These are phyloP conservation scores for Aegilops speltoides DNA, from an alignment of 176 grass and related monocot genomes.

Conservation along the genomic window DNA sequence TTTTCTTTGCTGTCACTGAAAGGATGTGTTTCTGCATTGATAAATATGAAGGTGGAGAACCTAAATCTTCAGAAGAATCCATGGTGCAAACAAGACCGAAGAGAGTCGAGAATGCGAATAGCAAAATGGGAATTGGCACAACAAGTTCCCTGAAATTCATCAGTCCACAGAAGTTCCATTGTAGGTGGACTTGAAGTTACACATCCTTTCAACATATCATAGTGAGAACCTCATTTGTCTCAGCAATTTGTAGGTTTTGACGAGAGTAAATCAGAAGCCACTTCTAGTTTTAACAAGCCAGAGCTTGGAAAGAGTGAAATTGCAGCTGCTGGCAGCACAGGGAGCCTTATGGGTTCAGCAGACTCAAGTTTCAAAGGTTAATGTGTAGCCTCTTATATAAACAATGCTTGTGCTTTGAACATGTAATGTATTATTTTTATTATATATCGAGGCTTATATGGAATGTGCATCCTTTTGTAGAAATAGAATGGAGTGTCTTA, in stretches of 20 bases:
- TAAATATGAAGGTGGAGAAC: neutral
- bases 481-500: constrained; percentile 71
- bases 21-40: constrained; percentile 11
- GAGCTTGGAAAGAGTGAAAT: constrained; percentile 10
- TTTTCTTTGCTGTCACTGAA: neutral
- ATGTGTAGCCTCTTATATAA: neutral
- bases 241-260: constrained; percentile 29
- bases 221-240: constrained; percentile 7
- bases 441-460: constrained; percentile 5
- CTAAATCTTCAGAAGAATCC: constrained; percentile 7
- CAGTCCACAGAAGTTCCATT: constrained; percentile 18
- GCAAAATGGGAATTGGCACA: constrained; percentile 5
- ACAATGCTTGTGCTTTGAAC: constrained; percentile 4
- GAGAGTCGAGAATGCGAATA: constrained; percentile 8
- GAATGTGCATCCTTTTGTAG: constrained; percentile 4
- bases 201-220: neutral
- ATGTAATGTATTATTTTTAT: neutral
- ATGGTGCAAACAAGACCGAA: neutral
- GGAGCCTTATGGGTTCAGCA: neutral
- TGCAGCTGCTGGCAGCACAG: neutral
- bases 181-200: constrained; percentile 12
- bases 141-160: constrained; percentile 28
- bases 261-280: constrained; percentile 17
- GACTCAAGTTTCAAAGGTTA: constrained; percentile 28
- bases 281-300: constrained; percentile 18